Conservation (phyloP, 1,139 yeast species). For the Geotrichum carabidarum region DNA sequence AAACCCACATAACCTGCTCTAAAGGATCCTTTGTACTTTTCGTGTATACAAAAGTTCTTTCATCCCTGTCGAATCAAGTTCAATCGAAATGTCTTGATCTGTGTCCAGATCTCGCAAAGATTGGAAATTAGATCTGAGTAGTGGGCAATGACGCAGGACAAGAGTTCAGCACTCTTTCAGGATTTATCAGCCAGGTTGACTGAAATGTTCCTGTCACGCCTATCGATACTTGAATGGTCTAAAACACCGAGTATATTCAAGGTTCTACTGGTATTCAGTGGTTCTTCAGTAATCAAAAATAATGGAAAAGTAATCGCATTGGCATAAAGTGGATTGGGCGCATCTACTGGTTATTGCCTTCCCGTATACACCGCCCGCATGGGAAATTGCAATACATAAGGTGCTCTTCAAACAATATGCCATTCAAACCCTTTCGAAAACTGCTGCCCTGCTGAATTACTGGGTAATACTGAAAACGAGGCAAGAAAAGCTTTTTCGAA, state of each 20-base stretch:
- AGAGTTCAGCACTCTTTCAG: constrained; percentile 79
- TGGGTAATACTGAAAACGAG: constrained; percentile 63
- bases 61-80: constrained; percentile 68
- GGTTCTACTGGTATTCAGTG: constrained; percentile 96
- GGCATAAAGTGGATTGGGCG: constrained; percentile 91
- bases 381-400: constrained; percentile 78
- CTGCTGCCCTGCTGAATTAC: constrained; percentile 79
- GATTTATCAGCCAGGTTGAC: constrained; percentile 84
- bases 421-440: constrained; percentile 80
- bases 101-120: constrained; percentile 75
- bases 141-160: constrained; percentile 98
- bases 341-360: constrained; percentile 85
- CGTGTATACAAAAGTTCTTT: too few species aligned
- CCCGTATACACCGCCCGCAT: constrained; percentile 78
- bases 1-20: too few species aligned
- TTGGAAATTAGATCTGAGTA: constrained; percentile 88
- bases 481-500: constrained; percentile 70
- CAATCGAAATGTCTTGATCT: constrained; percentile 59
- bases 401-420: constrained; percentile 93
- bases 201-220: constrained; percentile 96
- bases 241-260: constrained; percentile 91
- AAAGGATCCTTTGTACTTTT: too few species aligned
- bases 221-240: constrained; percentile 79
- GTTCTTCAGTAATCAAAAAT: constrained; percentile 88
- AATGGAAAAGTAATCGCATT: constrained; percentile 86